Conservation (phyloP, 768 basidiomycete species). For the Epithele typhae region DNA sequence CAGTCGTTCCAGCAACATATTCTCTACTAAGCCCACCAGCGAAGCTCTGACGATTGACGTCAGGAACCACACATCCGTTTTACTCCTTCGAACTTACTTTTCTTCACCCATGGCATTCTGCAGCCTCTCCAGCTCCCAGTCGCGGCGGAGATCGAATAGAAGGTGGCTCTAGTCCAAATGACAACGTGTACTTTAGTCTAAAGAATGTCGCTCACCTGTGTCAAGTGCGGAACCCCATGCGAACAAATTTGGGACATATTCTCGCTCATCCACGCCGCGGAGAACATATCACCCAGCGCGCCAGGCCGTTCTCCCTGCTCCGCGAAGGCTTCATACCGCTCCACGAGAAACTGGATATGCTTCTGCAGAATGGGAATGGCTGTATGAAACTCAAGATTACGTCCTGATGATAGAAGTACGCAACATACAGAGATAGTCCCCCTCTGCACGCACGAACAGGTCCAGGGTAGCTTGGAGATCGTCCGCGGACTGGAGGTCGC, state of each 20-base stretch:
- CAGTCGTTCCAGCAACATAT: constrained; percentile 61
- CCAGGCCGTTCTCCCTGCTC: constrained; percentile 38
- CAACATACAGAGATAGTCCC: constrained; percentile 75
- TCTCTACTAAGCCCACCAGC: constrained; percentile 50
- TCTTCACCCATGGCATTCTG: constrained; percentile 43
- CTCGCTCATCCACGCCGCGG: constrained; percentile 54
- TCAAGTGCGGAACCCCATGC: constrained; percentile 58
- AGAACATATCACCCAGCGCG: constrained; percentile 55
- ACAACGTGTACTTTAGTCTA: no score
- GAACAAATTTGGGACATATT: constrained; percentile 50
- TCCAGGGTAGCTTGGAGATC: constrained; percentile 54
- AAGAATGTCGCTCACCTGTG: constrained; percentile 40
- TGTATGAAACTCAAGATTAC: constrained; percentile 25
- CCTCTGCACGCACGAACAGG: constrained; percentile 62
- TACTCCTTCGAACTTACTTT: constrained; percentile 42
- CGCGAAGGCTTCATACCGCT: constrained; percentile 33
- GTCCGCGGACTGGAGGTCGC: constrained; percentile 47
- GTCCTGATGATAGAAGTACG: not conserved
- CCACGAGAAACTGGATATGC: constrained; percentile 60
- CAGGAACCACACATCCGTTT: no score
- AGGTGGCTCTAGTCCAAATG: constrained; percentile 48
- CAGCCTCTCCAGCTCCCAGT: constrained; percentile 71
- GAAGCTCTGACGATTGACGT: no score
- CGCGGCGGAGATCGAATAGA: constrained; percentile 67
- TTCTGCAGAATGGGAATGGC: constrained; percentile 71